phyloP scores from a whole-genome alignment of 345 rosid genomes.

The Eucalyptus fibrosa region DNA sequence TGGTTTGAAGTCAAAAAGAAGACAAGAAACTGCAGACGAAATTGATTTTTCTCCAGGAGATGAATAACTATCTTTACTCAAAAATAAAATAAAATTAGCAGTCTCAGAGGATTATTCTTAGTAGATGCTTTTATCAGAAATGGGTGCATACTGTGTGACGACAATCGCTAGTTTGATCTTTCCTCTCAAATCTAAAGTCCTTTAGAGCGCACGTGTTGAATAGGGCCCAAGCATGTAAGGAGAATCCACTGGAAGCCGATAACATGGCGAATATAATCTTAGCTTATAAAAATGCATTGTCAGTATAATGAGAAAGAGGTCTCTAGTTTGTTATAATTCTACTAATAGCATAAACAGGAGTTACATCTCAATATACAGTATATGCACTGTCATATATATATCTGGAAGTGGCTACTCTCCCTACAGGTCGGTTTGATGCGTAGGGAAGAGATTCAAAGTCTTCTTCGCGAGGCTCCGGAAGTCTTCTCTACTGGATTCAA shows the following conservation, averaged over 20 bases:
- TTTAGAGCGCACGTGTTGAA: neutral
- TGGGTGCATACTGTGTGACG: neutral
- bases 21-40: neutral
- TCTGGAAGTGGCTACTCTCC: neutral
- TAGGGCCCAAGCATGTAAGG: neutral
- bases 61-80: neutral
- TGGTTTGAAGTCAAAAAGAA: neutral
- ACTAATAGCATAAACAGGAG: neutral
- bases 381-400: neutral
- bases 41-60: neutral
- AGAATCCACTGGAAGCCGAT: neutral
- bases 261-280: neutral
- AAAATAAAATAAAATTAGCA: neutral
- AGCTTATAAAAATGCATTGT: neutral
- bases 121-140: neutral
- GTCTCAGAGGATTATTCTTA: neutral
- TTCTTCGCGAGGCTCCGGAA: conserved; percentile 77
- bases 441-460: conserved; percentile 45
- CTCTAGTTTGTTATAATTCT: neutral
- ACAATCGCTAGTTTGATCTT: neutral
- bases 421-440: conserved; percentile 7
- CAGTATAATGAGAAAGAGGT: neutral
- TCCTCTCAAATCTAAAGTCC: neutral
- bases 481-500: conserved; percentile 79
- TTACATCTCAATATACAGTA: neutral